These are phyloP conservation scores for Metschnikowia arizonensis DNA, from an alignment of 805 yeast genomes.

Conservation along the genomic window DNA sequence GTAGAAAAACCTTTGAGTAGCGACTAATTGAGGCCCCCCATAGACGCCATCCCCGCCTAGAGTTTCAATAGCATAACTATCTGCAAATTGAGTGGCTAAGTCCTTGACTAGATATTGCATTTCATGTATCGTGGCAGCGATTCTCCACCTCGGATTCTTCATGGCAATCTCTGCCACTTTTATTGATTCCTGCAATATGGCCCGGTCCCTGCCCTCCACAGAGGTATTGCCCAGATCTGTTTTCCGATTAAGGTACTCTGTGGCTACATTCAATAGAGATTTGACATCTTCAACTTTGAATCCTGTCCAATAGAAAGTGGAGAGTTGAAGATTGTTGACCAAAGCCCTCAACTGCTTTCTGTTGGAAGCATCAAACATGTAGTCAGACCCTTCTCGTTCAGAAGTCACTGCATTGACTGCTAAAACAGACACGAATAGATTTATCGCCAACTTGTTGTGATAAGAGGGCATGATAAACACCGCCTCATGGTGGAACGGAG, in stretches of 20 bases:
- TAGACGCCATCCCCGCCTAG: conserved; percentile 37
- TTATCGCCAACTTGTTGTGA: conserved; percentile 58
- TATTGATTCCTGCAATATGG: conserved; percentile 42
- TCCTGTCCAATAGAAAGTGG: conserved; percentile 75
- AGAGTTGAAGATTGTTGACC: conserved; percentile 58
- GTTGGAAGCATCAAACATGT: conserved; percentile 65
- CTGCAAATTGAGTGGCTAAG: conserved; percentile 39
- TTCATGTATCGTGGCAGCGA: conserved; percentile 57
- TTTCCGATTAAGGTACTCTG: conserved; percentile 39
- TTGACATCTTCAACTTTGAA: conserved; percentile 57
- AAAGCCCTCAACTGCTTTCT: conserved; percentile 50
- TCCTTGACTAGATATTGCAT: conserved; percentile 54
- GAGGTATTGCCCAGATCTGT: conserved; percentile 18
- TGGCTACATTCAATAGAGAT: conserved; percentile 47
- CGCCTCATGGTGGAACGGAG: conserved; percentile 55
- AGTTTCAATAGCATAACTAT: conserved; percentile 42
- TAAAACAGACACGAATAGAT: conserved; percentile 60
- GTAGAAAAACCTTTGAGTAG: conserved; percentile 50
- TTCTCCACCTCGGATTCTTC: conserved; percentile 52
- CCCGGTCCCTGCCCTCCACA: conserved; percentile 37
- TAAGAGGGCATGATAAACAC: conserved; percentile 58
- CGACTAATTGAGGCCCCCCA: conserved; percentile 57
- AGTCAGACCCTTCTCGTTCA: conserved; percentile 61
- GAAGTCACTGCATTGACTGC: conserved; percentile 74
- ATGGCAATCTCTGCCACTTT: conserved; percentile 47